Evolutionary conservation across 2,329 filamentous ascomycete genomes (phyloP), one percentile per base, ranked within the genome.

Genomic region (Orbilia quercus): DNA sequence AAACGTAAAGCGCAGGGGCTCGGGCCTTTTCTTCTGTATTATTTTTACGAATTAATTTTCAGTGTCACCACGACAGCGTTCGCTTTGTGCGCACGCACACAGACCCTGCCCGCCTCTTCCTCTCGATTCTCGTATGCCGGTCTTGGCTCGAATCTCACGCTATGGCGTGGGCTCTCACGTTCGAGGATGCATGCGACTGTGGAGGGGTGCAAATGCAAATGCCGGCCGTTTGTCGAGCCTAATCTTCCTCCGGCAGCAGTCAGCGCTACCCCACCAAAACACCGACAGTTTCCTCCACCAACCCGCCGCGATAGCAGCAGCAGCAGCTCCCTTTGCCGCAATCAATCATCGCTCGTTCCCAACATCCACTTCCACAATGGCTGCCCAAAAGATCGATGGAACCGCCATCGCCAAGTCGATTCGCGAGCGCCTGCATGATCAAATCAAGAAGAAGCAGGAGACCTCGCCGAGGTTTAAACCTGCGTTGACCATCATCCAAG

Each of bases 351-450:
- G 79, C 60, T 76, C 62, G 40, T 86, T 88, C 79, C 84, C 84
- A 75, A 83, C 80, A 77, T 87, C 85, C 75, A 77, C 83, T 77
- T 79, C 83, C 82, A 84, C 82, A 80, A 98, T 97, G 93, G 87
- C 88, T 78, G 94, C 92, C 77, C 87, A 86, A 78, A 96, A 92
- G 85, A 95, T 99, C 79, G 95, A 99, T 84, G 95, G 95, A 84
- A 96, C 90, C 65, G 92, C 91, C 80, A 92, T 98, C 83, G 95
- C 95, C 78, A 96, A 94, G 84, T 86, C 84, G 80, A 96, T 98
- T 80, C 90, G 95, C 75, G 91, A 93, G 83, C 86, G 86, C 75
- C 86, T 99, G 78, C 89, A 89, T 78, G 84, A 83, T 50, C 89
- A 97, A 82, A 96, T 99, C 82, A 86, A 87, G 77, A 85, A 91